Evolutionary conservation across 179 eudicot species (phyloP).

Genomic region (Gypsophila paniculata): DNA sequence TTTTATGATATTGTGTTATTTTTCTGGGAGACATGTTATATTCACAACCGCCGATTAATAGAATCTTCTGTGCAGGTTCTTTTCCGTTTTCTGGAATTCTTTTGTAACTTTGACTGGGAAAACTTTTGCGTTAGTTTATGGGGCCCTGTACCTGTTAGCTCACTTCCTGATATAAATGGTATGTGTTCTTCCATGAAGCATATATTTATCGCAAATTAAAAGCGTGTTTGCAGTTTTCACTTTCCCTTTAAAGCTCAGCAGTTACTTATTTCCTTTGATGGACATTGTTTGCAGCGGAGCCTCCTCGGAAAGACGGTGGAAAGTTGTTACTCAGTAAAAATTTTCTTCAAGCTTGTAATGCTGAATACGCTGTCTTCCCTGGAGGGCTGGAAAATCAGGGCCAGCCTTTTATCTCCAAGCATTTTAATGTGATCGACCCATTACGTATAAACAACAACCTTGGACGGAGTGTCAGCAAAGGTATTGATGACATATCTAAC

Average conservation of each 20-base stretch:
- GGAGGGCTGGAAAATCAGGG: conserved; percentile 74
- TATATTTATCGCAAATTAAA: neutral
- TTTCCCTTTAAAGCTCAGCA: neutral
- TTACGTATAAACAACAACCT: conserved; percentile 82
- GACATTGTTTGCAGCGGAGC: conserved; percentile 52
- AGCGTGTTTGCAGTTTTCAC: neutral
- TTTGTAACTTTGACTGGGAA: conserved; percentile 94
- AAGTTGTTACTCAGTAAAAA: conserved; percentile 62
- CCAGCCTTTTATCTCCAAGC: conserved; percentile 65
- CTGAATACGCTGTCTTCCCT: conserved; percentile 69
- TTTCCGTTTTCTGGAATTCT: conserved; percentile 86
- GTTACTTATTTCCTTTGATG: conserved; percentile 13
- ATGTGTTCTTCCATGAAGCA: conserved; percentile 3
- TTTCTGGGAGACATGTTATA: neutral
- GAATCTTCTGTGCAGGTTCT: conserved; percentile 54
- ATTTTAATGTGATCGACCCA: conserved; percentile 89
- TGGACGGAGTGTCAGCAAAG: conserved; percentile 94
- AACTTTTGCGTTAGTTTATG: conserved; percentile 82
- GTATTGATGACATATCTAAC: conserved; percentile 31
- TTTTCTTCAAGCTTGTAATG: conserved; percentile 77
- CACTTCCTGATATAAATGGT: conserved; percentile 86
- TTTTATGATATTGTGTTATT: neutral
- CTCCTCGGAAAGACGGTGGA: conserved; percentile 77
- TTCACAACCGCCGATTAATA: neutral
- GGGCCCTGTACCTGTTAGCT: conserved; percentile 85